Base-by-base conservation (phyloP, 2,329 filamentous ascomycete species). In the Botryotinia globosa region DNA sequence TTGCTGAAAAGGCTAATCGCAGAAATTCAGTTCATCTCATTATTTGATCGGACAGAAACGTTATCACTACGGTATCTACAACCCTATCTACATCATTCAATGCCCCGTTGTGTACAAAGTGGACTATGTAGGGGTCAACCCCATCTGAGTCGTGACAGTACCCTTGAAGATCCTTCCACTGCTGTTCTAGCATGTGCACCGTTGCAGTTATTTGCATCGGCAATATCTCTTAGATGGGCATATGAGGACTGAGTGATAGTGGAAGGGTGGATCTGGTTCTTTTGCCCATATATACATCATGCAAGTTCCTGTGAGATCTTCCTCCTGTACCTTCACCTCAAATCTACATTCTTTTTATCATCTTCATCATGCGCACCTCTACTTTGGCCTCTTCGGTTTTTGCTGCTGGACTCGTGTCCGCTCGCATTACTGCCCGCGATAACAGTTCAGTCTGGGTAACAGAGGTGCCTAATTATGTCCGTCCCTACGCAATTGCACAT, bases 401-500 rank as follows among this genome's bases (percentile, higher is more conserved):
- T 45, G 25, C 67, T 29, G 22, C 58, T 45, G 67, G 67, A 32
- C 51, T 61, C n/a, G 67, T 20, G 34, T 58, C 51, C 16, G 39
- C 54, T 61, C 51, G 37, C n/a, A 45, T 44, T 44, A 59, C 66
- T 45, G 39, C 51, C 51, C 51, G 39, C 14, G 67, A 61, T 4
- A 58, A 69, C 2, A 69, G 63, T 22, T 74, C 73, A 10, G 74
- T 77, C 18, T 78, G 75, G 77, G 77, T 77, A 18, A 74, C 74
- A 37, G 70, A 73, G 44, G 74, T 77, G 14, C 76, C 76, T 39
- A 72, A 66, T 14, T 72, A 72, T 66, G 74, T 77, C 39, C 75
- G 77, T n/a, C 77, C 77, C 8, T 77, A 78, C 62, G 73, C 76
- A 56, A 77, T 78, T 48, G 69, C 71, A 6, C 75, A 78, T 61